Conservation (phyloP, 1,284 basidiomycete genomes). For the Irpex sp. region DNA sequence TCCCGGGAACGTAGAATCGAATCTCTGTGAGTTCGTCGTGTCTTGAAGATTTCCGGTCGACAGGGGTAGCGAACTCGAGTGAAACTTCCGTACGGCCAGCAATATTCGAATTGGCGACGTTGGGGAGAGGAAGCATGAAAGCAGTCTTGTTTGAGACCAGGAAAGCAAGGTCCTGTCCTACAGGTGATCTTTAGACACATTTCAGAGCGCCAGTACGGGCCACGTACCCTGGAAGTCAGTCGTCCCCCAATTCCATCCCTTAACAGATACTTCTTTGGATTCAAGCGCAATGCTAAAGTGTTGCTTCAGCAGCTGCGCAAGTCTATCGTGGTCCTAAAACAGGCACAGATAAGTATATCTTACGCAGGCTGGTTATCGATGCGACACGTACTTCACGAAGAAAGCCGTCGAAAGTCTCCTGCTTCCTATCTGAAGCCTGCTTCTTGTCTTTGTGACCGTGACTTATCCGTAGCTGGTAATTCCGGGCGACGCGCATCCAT, state of each 20-base stretch:
- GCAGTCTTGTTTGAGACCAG: constrained; percentile 85
- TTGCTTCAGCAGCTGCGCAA: constrained; percentile 73
- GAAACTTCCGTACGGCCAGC: constrained; percentile 96
- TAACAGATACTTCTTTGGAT: constrained; percentile 80
- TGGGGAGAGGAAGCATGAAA: constrained; percentile 86
- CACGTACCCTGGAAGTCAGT: constrained; percentile 86
- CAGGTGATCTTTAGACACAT: constrained; percentile 2
- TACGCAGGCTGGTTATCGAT: not conserved
- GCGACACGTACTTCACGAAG: constrained; percentile 66
- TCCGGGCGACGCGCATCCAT: constrained; percentile 89
- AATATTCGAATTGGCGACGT: constrained; percentile 97
- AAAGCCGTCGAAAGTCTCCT: constrained; percentile 93
- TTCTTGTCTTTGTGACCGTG: constrained; percentile 27
- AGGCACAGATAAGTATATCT: not conserved
- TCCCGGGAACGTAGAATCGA: constrained; percentile 93
- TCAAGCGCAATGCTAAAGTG: constrained; percentile 86
- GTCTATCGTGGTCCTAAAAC: constrained; percentile 76
- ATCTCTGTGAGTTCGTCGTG: constrained; percentile 93
- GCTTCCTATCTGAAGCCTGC: constrained; percentile 56
- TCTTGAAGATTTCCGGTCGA: constrained; percentile 43
- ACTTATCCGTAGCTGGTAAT: constrained; percentile 85
- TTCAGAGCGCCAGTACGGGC: not conserved
- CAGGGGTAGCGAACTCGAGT: constrained; percentile 77
- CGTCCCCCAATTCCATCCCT: constrained; percentile 99
- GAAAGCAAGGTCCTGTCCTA: constrained; percentile 89